phyloP scores from a whole-genome alignment of 352 stramenopile genomes.

The Saprolegnia diclina region DNA sequence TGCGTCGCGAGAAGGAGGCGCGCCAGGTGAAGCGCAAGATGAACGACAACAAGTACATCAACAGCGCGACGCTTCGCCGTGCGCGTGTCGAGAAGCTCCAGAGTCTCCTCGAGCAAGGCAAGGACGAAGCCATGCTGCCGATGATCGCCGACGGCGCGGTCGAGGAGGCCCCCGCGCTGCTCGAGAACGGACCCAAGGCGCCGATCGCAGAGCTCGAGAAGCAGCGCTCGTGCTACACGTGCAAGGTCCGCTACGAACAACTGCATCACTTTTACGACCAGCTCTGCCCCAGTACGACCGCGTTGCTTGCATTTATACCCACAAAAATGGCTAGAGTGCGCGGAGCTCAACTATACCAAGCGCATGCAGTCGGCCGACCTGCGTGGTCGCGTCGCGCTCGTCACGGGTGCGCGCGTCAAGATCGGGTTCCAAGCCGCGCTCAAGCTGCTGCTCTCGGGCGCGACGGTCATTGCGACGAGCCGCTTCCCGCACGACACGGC shows the following conservation, averaged over 20 bases:
- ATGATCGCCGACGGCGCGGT: constrained; percentile 90
- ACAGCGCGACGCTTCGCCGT: constrained; percentile 82
- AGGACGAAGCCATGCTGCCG: constrained; percentile 58
- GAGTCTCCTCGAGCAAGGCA: constrained; percentile 80
- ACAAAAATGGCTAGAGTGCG: constrained; percentile 45
- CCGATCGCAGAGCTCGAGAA: constrained; percentile 33
- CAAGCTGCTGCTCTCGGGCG: constrained; percentile 90
- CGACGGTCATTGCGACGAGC: constrained; percentile 92
- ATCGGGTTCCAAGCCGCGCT: constrained; percentile 94
- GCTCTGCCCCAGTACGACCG: constrained; percentile 73
- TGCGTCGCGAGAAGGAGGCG: constrained; percentile 78
- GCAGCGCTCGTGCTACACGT: constrained; percentile 93
- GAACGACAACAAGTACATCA: constrained; percentile 92
- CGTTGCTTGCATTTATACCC: background rate
- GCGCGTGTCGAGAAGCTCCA: constrained; percentile 90
- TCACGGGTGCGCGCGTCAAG: constrained; percentile 95
- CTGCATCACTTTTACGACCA: constrained; percentile 97
- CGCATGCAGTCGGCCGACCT: constrained; percentile 89
- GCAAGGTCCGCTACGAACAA: constrained; percentile 92
- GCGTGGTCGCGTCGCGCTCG: constrained; percentile 85
- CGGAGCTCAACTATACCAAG: constrained; percentile 93
- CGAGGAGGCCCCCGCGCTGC: constrained; percentile 39
- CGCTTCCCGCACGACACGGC: constrained; percentile 92
- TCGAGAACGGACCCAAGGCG: constrained; percentile 24
- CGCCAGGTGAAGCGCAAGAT: constrained; percentile 81